phyloP scores from a whole-genome alignment of 805 yeast species.

The Saturnispora quitensis region DNA sequence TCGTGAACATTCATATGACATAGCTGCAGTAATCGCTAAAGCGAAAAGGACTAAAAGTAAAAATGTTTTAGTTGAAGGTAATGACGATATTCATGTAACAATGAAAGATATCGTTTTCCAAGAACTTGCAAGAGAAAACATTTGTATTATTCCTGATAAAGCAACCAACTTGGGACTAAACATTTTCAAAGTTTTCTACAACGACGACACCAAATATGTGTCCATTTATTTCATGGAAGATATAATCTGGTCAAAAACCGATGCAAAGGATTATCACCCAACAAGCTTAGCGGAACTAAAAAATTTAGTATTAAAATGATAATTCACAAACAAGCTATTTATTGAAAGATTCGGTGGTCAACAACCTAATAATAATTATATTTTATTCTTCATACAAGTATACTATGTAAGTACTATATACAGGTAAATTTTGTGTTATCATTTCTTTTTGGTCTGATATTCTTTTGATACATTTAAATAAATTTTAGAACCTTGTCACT shows the following conservation, averaged over 20 bases:
- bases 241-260: constrained; percentile 35
- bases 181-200: background rate
- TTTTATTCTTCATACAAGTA: background rate
- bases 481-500: too few species aligned
- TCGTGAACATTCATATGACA: background rate
- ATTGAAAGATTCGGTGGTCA: background rate
- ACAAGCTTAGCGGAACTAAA: constrained; percentile 28
- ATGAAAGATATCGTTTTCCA: constrained; percentile 60
- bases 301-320: background rate
- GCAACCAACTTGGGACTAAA: constrained; percentile 1
- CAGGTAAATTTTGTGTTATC: background rate
- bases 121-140: constrained; percentile 43
- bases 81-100: constrained; percentile 24
- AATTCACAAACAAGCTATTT: background rate
- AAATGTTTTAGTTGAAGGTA: background rate
- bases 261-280: constrained; percentile 32
- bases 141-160: constrained; percentile 31
- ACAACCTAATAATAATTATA: background rate
- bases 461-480: background rate
- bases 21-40: background rate
- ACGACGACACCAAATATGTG: background rate
- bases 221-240: constrained; percentile 50
- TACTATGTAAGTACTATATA: background rate
- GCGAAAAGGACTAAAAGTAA: too few species aligned
- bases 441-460: background rate